These are phyloP conservation scores for Gamarada debralockiae DNA, from an alignment of 495 filamentous ascomycete genomes.

Conservation along the genomic window DNA sequence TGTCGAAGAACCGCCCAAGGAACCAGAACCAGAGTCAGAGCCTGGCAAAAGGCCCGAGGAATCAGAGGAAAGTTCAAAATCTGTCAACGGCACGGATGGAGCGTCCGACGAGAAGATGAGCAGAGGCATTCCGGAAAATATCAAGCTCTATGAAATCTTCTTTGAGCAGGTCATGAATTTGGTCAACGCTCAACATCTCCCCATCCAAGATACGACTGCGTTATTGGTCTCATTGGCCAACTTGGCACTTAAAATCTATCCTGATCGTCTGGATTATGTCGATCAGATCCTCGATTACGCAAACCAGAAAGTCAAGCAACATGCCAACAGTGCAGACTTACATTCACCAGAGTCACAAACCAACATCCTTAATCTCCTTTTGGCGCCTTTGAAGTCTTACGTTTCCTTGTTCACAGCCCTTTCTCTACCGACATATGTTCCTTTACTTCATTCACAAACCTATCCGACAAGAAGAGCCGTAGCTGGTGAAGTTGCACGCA, in stretches of 20 bases:
- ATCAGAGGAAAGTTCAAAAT: constrained; percentile 5
- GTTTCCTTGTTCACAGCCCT: constrained; percentile 90
- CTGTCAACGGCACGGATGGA: constrained; percentile 22
- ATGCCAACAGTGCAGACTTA: constrained; percentile 88
- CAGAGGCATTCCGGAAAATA: constrained; percentile 70
- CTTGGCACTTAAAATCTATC: constrained; percentile 92
- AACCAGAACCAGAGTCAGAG: constrained; percentile 28
- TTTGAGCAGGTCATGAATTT: constrained; percentile 93
- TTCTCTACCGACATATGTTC: constrained; percentile 84
- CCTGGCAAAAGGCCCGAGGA: constrained; percentile 34
- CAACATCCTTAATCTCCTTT: constrained; percentile 81
- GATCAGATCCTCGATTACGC: constrained; percentile 92
- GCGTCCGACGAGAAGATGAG: constrained; percentile 51
- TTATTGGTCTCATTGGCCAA: constrained; percentile 89
- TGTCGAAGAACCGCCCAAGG: constrained; percentile 8
- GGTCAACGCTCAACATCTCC: constrained; percentile 82
- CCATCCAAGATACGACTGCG: constrained; percentile 92
- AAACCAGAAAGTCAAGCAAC: constrained; percentile 80
- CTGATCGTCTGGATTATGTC: constrained; percentile 87
- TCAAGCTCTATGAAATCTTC: constrained; percentile 95
- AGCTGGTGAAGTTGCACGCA: constrained; percentile 79
- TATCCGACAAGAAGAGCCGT: constrained; percentile 89
- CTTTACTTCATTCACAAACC: constrained; percentile 85
- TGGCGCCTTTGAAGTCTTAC: constrained; percentile 85
- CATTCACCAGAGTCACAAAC: constrained; percentile 85